phyloP scores from a whole-genome alignment of 345 rosid genomes.

The Lenwebbia sp. region DNA sequence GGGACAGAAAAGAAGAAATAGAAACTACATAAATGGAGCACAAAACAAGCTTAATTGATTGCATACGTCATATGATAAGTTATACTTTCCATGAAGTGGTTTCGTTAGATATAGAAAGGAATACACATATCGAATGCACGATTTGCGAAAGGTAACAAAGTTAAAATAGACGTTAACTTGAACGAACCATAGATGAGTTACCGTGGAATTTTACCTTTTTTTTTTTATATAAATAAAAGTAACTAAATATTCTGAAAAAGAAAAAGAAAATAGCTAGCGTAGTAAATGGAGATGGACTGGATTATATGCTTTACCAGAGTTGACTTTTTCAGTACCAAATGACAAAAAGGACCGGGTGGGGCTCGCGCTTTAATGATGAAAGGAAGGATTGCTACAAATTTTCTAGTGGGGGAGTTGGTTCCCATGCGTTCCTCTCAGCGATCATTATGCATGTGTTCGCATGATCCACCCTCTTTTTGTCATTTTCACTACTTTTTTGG shows the following conservation, averaged over 20 bases:
- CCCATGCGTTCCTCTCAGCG: neutral
- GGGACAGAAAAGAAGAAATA: neutral
- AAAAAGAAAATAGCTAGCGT: neutral
- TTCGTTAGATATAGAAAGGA: neutral
- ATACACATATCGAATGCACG: neutral
- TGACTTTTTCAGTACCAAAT: neutral
- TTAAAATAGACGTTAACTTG: neutral
- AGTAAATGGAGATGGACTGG: neutral
- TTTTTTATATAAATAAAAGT: neutral
- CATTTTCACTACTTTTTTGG: neutral
- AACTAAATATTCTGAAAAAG: neutral
- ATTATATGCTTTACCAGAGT: neutral
- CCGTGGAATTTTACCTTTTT: neutral
- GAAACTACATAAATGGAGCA: neutral
- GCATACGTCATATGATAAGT: neutral
- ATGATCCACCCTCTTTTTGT: neutral
- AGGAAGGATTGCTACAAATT: neutral
- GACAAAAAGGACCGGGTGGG: neutral
- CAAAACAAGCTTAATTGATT: neutral
- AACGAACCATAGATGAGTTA: neutral
- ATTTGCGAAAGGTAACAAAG: neutral
- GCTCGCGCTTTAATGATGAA: neutral
- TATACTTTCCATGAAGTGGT: neutral
- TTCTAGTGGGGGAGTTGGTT: neutral
- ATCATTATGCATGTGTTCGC: neutral